Evolutionary conservation across 176 grass and related monocot genomes (phyloP).

Genomic region (Lolium multiflorum): DNA sequence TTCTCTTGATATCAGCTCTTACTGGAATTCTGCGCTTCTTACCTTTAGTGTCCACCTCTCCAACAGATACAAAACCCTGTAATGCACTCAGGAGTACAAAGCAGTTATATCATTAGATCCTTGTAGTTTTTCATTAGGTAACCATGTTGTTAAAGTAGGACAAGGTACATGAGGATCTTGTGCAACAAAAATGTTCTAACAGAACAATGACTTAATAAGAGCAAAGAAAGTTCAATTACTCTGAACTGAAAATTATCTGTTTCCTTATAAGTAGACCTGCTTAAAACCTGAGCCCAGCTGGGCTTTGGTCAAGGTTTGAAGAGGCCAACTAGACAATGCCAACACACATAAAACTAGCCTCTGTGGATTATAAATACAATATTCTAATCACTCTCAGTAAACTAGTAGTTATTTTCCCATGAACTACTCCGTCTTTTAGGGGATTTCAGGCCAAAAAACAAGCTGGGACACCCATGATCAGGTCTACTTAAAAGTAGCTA

Average conservation of each 20-base stretch:
- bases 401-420: not conserved
- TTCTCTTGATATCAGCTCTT: conserved; percentile 78
- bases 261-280: not conserved
- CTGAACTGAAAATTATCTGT: conserved; percentile 9
- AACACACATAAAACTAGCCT: not conserved
- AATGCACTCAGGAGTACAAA: conserved; percentile 36
- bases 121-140: conserved; percentile 22
- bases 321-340: not conserved
- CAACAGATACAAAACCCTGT: conserved; percentile 77
- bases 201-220: conserved; percentile 4
- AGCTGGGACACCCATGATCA: not conserved
- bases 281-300: not conserved
- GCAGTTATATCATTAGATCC: conserved; percentile 33
- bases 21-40: conserved; percentile 71
- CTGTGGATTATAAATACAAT: not conserved
- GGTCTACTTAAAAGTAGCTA: conserved; percentile 9
- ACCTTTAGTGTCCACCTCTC: conserved; percentile 85
- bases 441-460: not conserved
- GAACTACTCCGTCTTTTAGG: not conserved
- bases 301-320: not conserved
- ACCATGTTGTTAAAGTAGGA: conserved; percentile 19
- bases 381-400: not conserved
- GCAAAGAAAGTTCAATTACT: not conserved
- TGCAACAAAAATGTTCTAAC: not conserved
- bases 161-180: conserved; percentile 13